Evolutionary conservation across 2,329 filamentous ascomycete species (phyloP), one percentile per base, ranked within the genome.

Genomic region (Exophiala sideris): DNA sequence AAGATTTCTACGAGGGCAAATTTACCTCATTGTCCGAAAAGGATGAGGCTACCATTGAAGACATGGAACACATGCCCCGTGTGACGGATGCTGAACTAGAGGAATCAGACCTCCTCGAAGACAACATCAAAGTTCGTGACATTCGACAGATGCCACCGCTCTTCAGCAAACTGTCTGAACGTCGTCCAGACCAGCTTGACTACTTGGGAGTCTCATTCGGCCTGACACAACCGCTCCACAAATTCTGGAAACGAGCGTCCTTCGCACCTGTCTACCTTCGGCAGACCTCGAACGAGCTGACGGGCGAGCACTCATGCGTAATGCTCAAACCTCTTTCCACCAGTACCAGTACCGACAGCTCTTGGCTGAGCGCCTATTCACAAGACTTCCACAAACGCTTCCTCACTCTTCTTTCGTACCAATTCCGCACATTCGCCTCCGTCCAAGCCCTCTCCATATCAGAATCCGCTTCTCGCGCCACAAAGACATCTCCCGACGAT

Each of bases 191-290:
- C 41, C 76, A 76, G 5, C 83, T 99, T 5, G 94, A 99, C 72
- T 99, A 97, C 67, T 73, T 99, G 12, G 94, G 95, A 67, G 95
- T 99, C 46, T 95, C 89, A 66, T 99, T 95, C 69, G 95, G 94
- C 49, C 78, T 99, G 52, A 99, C 94, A 0, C 79, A 85, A 36
- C 80, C 83, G 11, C 83, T 99, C 11, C 94, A 96, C 75, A 95
- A 89, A 67, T 99, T 99, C 78, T 99, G 94, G 94, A 96, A 96
- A 73, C 87, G 88, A 34, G 83, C 87, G 12, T 79, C 79, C 1
- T 99, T 96, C 69, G 83, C 85, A 2, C 94, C 94, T 0, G 89
- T 99, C 0, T 99, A 99, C 66, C 80, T 99, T 11, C 83, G 94
- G 33, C 94, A 99, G 75, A 99, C 95, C 2, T 80, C 94, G 48